Evolutionary conservation across 2,329 filamentous ascomycete species (phyloP), one percentile per base, ranked within the genome.

Genomic region (Geoglossum cookeanum): DNA sequence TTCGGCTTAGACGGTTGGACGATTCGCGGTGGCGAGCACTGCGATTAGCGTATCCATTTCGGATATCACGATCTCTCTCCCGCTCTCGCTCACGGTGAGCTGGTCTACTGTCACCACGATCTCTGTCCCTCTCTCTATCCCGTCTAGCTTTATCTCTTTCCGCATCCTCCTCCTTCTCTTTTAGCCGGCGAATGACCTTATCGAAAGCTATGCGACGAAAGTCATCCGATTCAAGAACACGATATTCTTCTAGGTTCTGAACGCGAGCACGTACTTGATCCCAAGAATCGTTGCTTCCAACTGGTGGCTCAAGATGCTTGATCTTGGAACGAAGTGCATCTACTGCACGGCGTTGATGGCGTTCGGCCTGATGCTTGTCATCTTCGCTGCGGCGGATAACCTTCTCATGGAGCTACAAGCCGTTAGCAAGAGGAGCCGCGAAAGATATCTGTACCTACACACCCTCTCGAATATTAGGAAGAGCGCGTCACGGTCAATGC

Each of bases 161-260:
- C 35, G 74, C 74, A 61, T 94, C 88, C 57, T 94, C 87, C 63
- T 94, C 87, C 67, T 90, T 90, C 64, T 97, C 91, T 67, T 84
- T 87, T n/a, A 96, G 74, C 55, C 92, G 87, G 60, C 87, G 85
- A 63, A 96, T 82, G 65, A 89, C 81, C 71, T 94, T 97, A 58
- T 96, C 90, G 71, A 96, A 97, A 13, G 88, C 91, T 62, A 79
- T 78, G 60, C 83, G 81, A 58, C 90, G 85, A 60, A 85, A 76
- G 56, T 95, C 88, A 62, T 98, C 92, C 48, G 85, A 84, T 61
- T 83, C 76, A 54, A 97, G 78, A 56, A 84, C 84, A 69, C 84
- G 80, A 72, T 87, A 98, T 69, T 97, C 92, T 59, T 89, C 82
- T 63, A 79, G 80, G 66, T 86, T 86, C 64, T 86, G 81, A 61